phyloP scores from a whole-genome alignment of 1,284 basidiomycete species.

The Ceratobasidium theobromae region DNA sequence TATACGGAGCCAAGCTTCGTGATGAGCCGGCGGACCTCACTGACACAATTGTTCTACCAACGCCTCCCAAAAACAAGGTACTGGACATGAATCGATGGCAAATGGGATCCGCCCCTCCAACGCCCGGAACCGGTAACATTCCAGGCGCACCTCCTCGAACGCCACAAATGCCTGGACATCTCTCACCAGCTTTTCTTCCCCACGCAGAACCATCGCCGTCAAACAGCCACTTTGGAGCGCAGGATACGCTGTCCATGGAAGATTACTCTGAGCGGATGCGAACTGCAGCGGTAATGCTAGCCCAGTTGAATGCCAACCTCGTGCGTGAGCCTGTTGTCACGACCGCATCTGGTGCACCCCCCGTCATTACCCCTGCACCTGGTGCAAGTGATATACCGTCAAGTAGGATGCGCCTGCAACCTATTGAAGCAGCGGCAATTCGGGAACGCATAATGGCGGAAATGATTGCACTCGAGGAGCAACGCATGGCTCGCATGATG shows the following conservation, averaged over 20 bases:
- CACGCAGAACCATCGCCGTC: slow-evolving; percentile 1
- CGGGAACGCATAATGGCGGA: slow-evolving; percentile 97
- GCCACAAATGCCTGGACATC: slow-evolving; percentile 25
- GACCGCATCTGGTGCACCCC: slow-evolving; percentile 43
- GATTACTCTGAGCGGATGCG: slow-evolving; percentile 99
- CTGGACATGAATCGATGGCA: slow-evolving; percentile 85
- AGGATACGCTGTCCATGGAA: slow-evolving; percentile 62
- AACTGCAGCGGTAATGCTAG: slow-evolving; percentile 97
- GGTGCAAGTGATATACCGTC: slow-evolving; percentile 38
- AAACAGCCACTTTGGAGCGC: slow-evolving; percentile 30
- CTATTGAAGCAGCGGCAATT: slow-evolving; percentile 84
- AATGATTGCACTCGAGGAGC: slow-evolving; percentile 96
- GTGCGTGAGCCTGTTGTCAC: slow-evolving; percentile 49
- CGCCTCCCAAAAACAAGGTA: slow-evolving; percentile 84
- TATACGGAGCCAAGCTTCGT: slow-evolving; percentile 78
- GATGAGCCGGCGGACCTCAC: slow-evolving; percentile 71
- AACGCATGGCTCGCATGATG: slow-evolving; percentile 93
- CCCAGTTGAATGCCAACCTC: slow-evolving; percentile 88
- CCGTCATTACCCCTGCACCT: slow-evolving; percentile 38
- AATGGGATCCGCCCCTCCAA: slow-evolving; percentile 44
- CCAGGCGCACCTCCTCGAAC: slow-evolving; percentile 31
- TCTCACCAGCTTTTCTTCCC: slow-evolving; percentile 1
- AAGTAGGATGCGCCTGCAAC: slow-evolving; percentile 66
- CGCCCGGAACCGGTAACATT: slow-evolving; percentile 20
- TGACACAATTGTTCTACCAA: slow-evolving; percentile 76